These are phyloP conservation scores for Aspergillus proliferans DNA, from an alignment of 2,329 filamentous ascomycete genomes.

Conservation along the genomic window DNA sequence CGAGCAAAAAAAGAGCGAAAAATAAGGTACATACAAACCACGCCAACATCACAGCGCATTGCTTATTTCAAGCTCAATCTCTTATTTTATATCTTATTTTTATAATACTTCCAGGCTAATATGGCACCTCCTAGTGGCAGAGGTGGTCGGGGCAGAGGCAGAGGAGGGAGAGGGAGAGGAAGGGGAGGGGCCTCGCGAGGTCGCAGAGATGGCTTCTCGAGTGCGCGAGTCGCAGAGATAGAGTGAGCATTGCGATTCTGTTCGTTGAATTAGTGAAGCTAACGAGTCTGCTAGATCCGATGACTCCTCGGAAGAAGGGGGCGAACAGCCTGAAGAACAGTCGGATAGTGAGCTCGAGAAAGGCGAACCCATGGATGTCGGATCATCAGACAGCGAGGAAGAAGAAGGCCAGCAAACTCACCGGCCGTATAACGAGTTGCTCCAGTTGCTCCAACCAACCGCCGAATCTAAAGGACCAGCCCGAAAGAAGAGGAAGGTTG, in stretches of 20 bases:
- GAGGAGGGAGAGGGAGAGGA: constrained; percentile 28
- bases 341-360: constrained; percentile 38
- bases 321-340: constrained; percentile 34
- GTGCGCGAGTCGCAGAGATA: constrained; percentile 34
- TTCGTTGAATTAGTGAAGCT: constrained; percentile 4
- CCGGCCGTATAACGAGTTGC: constrained; percentile 51
- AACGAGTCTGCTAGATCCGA: constrained; percentile 20
- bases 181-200: constrained; percentile 27
- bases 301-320: constrained; percentile 21
- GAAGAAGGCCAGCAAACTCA: constrained; percentile 36
- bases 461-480: constrained; percentile 39
- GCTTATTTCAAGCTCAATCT: neutral
- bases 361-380: constrained; percentile 29
- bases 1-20: constrained; percentile 11
- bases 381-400: constrained; percentile 35
- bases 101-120: neutral
- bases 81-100: neutral
- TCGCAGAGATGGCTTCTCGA: constrained; percentile 26
- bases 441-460: constrained; percentile 48
- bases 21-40: neutral
- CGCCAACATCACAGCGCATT: neutral
- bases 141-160: constrained; percentile 23
- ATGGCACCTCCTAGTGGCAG: constrained; percentile 26
- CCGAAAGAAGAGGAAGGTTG: constrained; percentile 50
- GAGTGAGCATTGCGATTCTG: constrained; percentile 23